Evolutionary conservation across 352 stramenopile genomes (phyloP), one percentile per base, ranked within the genome.

Genomic region (Globisporangium apiculatum): DNA sequence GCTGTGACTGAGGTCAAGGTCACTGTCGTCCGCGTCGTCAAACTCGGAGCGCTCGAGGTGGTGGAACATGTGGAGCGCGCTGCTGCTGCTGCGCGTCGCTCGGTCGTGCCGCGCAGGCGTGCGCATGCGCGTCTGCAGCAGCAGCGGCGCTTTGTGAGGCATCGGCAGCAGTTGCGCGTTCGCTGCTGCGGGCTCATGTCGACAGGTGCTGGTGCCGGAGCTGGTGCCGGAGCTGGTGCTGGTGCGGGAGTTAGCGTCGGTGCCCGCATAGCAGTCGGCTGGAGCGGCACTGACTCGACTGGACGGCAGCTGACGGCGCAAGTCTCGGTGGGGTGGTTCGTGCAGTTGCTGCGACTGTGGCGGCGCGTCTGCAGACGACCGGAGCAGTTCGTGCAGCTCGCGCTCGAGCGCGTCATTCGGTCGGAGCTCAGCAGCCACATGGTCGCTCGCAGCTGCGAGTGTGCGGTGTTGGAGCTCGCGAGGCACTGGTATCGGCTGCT

Each of bases 71-170:
- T 31, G 24, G 41, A 14, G 7, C 41, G 61, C 2, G 48, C 51
- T 18, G 66, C 59, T 37, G 24, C 24, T 31, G 24, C 71, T 76
- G 12, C 55, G 69, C 37, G 66, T 69, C 8, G 65, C 41, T 8
- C 62, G 59, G 52, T 69, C 64, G 1, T 48, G 66, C 53, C 41
- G 64, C 14, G 67, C 71, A 53, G 71, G 71, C 17, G 73, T 83
- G 35, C 73, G 68, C 43, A 69, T 68, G 24, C 71, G 68, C 12
- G 71, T 18, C 11, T 47, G 42, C 14, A 55, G 70, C 11, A 72
- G 71, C 3, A 74, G 61, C 14, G 58, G 36, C 43, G 10, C 53
- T 12, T 65, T 57, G 17, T 73, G 49, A 76, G 55, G 14, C 47
- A 18, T 46, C 5, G 41, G 15, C 6, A 46, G 41, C 10, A 14